Base-by-base conservation (phyloP, 2,329 filamentous ascomycete species). In the Cordyceps militaris region DNA sequence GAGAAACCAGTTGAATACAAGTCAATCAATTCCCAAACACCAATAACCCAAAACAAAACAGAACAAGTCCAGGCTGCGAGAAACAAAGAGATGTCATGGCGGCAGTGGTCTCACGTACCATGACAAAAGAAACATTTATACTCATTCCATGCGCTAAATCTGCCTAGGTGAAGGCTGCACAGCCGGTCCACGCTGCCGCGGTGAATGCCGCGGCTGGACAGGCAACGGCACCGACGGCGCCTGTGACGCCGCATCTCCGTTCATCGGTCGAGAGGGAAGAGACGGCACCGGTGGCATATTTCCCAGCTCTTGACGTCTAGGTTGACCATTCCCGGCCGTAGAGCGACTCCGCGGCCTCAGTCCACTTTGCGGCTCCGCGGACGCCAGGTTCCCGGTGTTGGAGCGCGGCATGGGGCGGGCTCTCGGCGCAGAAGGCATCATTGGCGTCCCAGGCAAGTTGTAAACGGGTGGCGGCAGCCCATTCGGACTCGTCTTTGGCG, bases 401-500 rank as follows among this genome's bases (percentile, higher is more conserved):
- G 57, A 46, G 44, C 28, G 46, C 7, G 51, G 26, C 49, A 56
- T 28, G 26, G 48, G 42, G 23, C 43, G 50, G n/a, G 23, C 23
- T 26, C 40, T 14, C 24, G 38, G 28, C 23, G 46, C 36, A 10
- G 26, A 26, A 9, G 56, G 40, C 10, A 30, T 46, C 7, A 32
- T 49, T 2, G 56, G 40, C 10, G 40, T 46, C 7, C 42, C 56
- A 2, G 56, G 49, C 42, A 47, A 21, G 32, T 48, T 54, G 49
- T 52, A 53, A 3, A 53, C 13, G 23, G 47, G 52, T 2, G 49
- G 40, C 7, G 79, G 75, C n/a, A 38, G 42, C 13, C 11, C 8
- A 50, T 80, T 79, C 48, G 74, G 76, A 60, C 78, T 77, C 42
- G 71, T 72, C 34, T 44, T 50, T 10, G 56, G 43, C 0, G 49